Base-by-base conservation (phyloP, 148 eudicot genomes). In the Spergularia marina region DNA sequence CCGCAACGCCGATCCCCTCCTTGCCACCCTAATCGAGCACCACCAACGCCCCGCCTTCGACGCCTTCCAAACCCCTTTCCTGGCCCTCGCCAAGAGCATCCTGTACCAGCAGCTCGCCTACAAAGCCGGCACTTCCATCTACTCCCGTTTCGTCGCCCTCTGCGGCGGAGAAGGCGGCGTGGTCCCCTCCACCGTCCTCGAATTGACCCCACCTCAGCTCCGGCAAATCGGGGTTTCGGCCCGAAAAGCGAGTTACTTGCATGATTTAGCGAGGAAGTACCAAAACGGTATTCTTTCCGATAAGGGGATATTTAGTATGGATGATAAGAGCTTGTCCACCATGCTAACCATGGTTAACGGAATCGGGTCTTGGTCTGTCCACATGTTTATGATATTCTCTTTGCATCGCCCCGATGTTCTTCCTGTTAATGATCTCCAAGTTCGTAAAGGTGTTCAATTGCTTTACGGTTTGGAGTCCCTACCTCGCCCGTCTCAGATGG, bases 321-420 rank as follows among this genome's bases (percentile, higher is more conserved):
- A 87, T 77, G 91, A 87, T 76, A 85, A 87, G 78, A 85, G 88
- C 1, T 76, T 87, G 55, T 87, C 85, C 66, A 85, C 88, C 10
- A 87, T 85, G 91, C 64, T 87, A 20, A 87, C 91, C 0, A 87
- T 87, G 89, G 91, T 87, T 36, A 87, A 85, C 73, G 91, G 91
- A 2, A 87, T 87, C 68, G 91, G 91, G 5, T 84, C 88, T 0
- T 87, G 91, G 91, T 85, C 88, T 7, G 91, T 87, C 44, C 91
- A 87, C 36, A 87, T 87, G 91, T 87, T 87, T 47, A 85, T 87
- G 87, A 85, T 87, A 11, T 87, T 85, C 56, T 83, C 91, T 0
- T 65, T 87, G 55, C 88, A 87, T 60, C 78, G 91, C 18, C 91
- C 91, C 0, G 87, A 87, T 55, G 91, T 87, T 54, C 76, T 87